These are phyloP conservation scores for Chionographis japonica DNA, from an alignment of 106 monocot species.

Conservation along the genomic window DNA sequence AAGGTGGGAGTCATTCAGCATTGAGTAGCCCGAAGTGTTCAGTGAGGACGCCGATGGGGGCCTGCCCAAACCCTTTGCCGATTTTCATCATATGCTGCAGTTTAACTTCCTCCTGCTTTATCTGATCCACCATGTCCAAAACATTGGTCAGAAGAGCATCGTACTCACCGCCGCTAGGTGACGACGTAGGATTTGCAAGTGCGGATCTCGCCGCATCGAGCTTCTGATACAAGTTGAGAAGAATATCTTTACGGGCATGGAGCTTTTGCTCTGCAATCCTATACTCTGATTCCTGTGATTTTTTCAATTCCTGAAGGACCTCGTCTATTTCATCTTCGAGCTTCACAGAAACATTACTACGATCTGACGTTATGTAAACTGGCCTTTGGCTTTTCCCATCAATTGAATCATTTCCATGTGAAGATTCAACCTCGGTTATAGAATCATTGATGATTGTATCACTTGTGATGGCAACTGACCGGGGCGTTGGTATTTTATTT, in stretches of 20 bases:
- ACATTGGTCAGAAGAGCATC: slow-evolving; percentile 38
- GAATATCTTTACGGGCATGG: slow-evolving; percentile 48
- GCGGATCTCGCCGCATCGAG: slow-evolving; percentile 41
- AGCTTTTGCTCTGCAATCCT: slow-evolving; percentile 53
- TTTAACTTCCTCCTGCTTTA: slow-evolving; percentile 59
- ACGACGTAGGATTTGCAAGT: slow-evolving; percentile 26
- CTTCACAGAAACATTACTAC: slow-evolving; percentile 25
- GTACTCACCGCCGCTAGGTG: slow-evolving; percentile 7
- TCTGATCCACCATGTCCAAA: slow-evolving; percentile 41
- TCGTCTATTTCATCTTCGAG: slow-evolving; percentile 49
- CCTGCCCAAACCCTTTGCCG: slow-evolving; percentile 40
- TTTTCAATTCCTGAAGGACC: slow-evolving; percentile 44
- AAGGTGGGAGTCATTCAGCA: slow-evolving; percentile 13
- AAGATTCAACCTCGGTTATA: background rate
- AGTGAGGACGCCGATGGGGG: slow-evolving; percentile 18
- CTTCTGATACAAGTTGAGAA: slow-evolving; percentile 51
- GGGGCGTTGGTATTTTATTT: too few species aligned
- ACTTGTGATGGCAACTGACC: too few species aligned
- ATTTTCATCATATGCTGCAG: slow-evolving; percentile 56
- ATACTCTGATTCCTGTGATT: slow-evolving; percentile 58
- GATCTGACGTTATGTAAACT: slow-evolving; percentile 30
- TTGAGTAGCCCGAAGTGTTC: slow-evolving; percentile 27
- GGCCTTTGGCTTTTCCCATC: slow-evolving; percentile 1
- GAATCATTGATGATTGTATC: too few species aligned
- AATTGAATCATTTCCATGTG: background rate